Base-by-base conservation (phyloP, 179 eudicot species). In the Spinacia oleracea region DNA sequence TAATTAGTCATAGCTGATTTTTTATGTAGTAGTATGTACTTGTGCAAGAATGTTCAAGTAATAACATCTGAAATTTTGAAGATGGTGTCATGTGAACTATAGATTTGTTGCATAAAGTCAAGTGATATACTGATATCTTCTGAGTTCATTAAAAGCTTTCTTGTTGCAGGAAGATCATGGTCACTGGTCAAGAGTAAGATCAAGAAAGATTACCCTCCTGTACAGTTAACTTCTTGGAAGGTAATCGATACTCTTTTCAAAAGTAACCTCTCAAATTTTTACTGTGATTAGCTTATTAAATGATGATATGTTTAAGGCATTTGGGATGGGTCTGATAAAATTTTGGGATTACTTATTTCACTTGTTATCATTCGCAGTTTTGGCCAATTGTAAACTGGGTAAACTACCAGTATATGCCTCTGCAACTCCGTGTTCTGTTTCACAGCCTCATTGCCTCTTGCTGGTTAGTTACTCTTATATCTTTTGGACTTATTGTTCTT, bases 331-430 rank as follows among this genome's bases (percentile, higher is more conserved):
- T 34, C n/a, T 31, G 14, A n/a, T 32, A 6, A 40, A 79, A 0
- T 2, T 11, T 40, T 38, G 9, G 31, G 32, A 35, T 32, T 38
- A 20, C 29, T 14, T 35, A 59, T 48, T 27, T 62, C 40, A 72
- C 21, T n/a, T 14, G 0, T 5, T 60, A 9, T 51, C 40, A 2
- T 60, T 77, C 76, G 81, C 87, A 88, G 93, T 87, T 87, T 81
- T 88, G 89, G 90, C 93, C 93, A 6, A 51, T 87, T 2, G 78
- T 90, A 51, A 88, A 83, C 55, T 90, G 91, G 89, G 84, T 90
- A 72, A 90, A 88, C 77, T 88, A 90, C 80, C 91, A 88, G 76
- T 90, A 88, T 73, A 82, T 90, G 88, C 91, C 93, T 69, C 70
- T 80, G 58, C 93, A 90, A 78, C 85, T 89, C 38, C 88, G 93